Evolutionary conservation across 495 filamentous ascomycete genomes (phyloP).

Genomic region (Rusavskia elegans): DNA sequence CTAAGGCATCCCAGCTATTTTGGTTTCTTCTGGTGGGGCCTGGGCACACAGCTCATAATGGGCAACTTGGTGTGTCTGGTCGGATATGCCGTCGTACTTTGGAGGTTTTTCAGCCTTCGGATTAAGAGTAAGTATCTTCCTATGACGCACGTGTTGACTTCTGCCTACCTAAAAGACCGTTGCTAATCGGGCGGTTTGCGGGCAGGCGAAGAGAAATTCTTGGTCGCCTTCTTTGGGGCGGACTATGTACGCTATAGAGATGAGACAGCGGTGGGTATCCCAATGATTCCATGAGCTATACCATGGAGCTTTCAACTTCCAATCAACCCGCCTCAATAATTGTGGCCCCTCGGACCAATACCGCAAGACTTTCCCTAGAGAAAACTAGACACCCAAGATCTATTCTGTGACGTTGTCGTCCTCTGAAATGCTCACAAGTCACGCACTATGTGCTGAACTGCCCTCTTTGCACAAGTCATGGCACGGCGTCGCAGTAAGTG

Average conservation of each 20-base stretch:
- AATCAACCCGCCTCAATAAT: too few relatives aligned
- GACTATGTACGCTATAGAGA: slow-evolving; percentile 64
- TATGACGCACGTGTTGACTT: neutral
- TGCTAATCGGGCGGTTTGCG: neutral
- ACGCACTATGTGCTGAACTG: too few relatives aligned
- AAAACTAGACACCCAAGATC: too few relatives aligned
- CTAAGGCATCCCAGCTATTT: slow-evolving; percentile 87
- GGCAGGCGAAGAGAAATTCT: slow-evolving; percentile 56
- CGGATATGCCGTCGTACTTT: slow-evolving; percentile 59
- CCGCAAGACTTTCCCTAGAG: too few relatives aligned
- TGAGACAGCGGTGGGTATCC: slow-evolving; percentile 57
- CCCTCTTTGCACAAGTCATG: too few relatives aligned
- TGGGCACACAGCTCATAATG: slow-evolving; percentile 84
- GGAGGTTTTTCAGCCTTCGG: slow-evolving; percentile 63
- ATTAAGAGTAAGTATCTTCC: slow-evolving; percentile 41
- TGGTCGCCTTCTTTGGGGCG: slow-evolving; percentile 68
- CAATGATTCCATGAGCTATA: slow-evolving; percentile 32
- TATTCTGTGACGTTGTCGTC: too few relatives aligned
- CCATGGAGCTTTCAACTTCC: neutral
- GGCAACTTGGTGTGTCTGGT: slow-evolving; percentile 69
- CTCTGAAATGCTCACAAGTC: too few relatives aligned
- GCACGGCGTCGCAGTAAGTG: too few relatives aligned
- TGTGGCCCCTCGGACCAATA: too few relatives aligned
- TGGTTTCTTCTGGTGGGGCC: slow-evolving; percentile 94
- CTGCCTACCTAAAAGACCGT: neutral